Evolutionary conservation across 768 basidiomycete genomes (phyloP).

Genomic region (Goffeauzyma gilvescens): DNA sequence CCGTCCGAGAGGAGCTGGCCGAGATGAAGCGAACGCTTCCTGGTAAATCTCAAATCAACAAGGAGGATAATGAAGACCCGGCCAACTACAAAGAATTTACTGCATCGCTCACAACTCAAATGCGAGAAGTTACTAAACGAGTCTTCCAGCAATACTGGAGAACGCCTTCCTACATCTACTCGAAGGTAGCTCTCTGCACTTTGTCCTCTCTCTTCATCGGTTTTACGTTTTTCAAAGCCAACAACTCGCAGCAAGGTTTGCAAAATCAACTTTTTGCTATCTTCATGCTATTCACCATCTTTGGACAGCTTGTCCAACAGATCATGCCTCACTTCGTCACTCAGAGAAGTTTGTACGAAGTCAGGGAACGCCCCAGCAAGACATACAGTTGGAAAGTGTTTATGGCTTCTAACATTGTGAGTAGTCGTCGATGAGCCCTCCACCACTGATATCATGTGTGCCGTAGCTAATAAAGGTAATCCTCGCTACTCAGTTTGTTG

Average conservation of each 20-base stretch:
- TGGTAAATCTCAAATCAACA: conserved; percentile 5
- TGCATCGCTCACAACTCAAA: conserved; percentile 18
- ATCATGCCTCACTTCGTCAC: conserved; percentile 32
- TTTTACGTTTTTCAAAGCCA: conserved; percentile 33
- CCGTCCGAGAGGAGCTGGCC: conserved; percentile 40
- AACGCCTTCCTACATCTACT: conserved; percentile 33
- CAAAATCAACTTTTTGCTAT: conserved; percentile 30
- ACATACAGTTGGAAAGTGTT: conserved; percentile 31
- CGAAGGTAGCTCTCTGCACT: conserved; percentile 27
- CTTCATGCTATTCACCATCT: conserved; percentile 29
- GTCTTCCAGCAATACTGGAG: conserved; percentile 34
- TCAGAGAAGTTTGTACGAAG: conserved; percentile 30
- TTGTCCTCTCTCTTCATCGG: conserved; percentile 18
- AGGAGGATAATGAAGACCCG: conserved; percentile 34
- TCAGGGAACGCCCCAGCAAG: conserved; percentile 30
- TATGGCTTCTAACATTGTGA: no score
- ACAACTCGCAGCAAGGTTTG: conserved; percentile 25
- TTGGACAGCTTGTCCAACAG: conserved; percentile 30
- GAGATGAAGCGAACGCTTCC: conserved; percentile 37
- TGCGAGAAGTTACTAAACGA: conserved; percentile 22
- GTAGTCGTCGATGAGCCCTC: conserved; percentile 24
- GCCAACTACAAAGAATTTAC: conserved; percentile 21
- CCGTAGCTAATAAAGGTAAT: neutral
- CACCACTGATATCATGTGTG: conserved; percentile 1
- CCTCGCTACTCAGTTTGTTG: no score